Conservation (phyloP, 495 filamentous ascomycete species). For the Mytilinidion resinicola region DNA sequence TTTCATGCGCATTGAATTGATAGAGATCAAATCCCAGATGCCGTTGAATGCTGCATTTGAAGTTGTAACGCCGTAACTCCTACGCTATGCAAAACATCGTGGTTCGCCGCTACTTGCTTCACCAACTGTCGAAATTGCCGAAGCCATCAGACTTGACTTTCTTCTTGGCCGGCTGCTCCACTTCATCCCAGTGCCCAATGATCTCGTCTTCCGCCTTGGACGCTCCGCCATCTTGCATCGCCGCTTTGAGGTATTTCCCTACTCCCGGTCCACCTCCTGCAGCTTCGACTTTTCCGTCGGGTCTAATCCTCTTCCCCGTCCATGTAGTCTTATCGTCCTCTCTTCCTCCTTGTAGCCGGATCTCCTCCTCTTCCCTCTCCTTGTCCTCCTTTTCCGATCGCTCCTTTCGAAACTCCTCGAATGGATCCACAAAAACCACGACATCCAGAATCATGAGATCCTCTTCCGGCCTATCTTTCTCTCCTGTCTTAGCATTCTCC, state of each 20-base stretch:
- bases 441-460: slow-evolving; percentile 75
- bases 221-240: slow-evolving; percentile 41
- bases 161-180: slow-evolving; percentile 68
- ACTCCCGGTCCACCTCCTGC: slow-evolving; percentile 49
- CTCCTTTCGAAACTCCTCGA: slow-evolving; percentile 80
- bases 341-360: slow-evolving; percentile 44
- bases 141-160: slow-evolving; percentile 78
- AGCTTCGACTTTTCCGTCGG: slow-evolving; percentile 45
- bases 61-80: too few relatives aligned
- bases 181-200: slow-evolving; percentile 48
- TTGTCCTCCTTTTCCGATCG: slow-evolving; percentile 43
- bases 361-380: slow-evolving; percentile 36
- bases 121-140: slow-evolving; percentile 90
- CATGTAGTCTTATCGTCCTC: slow-evolving; percentile 84
- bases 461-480: slow-evolving; percentile 63
- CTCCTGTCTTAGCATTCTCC: slow-evolving; percentile 62
- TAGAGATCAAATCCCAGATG: too few relatives aligned
- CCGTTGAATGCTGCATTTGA: too few relatives aligned
- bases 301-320: slow-evolving; percentile 65
- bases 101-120: background rate
- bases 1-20: too few relatives aligned
- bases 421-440: slow-evolving; percentile 87
- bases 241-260: slow-evolving; percentile 73
- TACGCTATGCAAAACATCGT: too few relatives aligned
- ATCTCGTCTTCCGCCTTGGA: slow-evolving; percentile 46